These are phyloP conservation scores for Xerocomus nothofagi DNA, from an alignment of 1,284 basidiomycete species.

Conservation along the genomic window DNA sequence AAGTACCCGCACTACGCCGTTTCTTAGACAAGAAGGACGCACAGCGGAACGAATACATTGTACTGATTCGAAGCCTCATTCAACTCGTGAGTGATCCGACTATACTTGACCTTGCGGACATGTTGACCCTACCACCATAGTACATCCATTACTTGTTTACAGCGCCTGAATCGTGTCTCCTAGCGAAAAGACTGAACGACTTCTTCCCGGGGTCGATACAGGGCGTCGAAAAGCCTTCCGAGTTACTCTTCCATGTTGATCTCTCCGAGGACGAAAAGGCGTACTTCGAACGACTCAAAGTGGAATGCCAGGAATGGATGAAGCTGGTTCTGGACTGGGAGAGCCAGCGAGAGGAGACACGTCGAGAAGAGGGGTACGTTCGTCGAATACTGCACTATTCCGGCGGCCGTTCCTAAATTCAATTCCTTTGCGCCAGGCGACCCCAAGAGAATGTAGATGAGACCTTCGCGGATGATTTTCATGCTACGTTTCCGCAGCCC, in stretches of 20 bases:
- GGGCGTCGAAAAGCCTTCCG: slow-evolving; percentile 21
- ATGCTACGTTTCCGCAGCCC: slow-evolving; percentile 22
- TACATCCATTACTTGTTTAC: slow-evolving; percentile 43
- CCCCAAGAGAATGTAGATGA: slow-evolving; percentile 10
- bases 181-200: slow-evolving; percentile 42
- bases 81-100: slow-evolving; percentile 14
- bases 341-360: slow-evolving; percentile 17
- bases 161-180: slow-evolving; percentile 31
- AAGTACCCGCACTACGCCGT: slow-evolving; percentile 12
- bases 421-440: slow-evolving; percentile 4
- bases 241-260: slow-evolving; percentile 32
- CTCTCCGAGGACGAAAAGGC: slow-evolving; percentile 34
- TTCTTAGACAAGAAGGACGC: slow-evolving; percentile 17
- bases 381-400: not conserved
- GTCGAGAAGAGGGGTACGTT: slow-evolving; percentile 22
- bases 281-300: slow-evolving; percentile 26
- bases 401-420: not conserved
- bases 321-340: slow-evolving; percentile 33
- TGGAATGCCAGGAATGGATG: slow-evolving; percentile 26
- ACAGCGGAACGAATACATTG: slow-evolving; percentile 38
- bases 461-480: slow-evolving; percentile 23
- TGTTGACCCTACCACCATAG: slow-evolving; percentile 13
- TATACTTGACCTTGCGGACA: not conserved
- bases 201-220: slow-evolving; percentile 41
- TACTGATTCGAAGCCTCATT: slow-evolving; percentile 32